These are phyloP conservation scores for Myriosclerotinia curreyana DNA, from an alignment of 2,329 filamentous ascomycete genomes.

Conservation along the genomic window DNA sequence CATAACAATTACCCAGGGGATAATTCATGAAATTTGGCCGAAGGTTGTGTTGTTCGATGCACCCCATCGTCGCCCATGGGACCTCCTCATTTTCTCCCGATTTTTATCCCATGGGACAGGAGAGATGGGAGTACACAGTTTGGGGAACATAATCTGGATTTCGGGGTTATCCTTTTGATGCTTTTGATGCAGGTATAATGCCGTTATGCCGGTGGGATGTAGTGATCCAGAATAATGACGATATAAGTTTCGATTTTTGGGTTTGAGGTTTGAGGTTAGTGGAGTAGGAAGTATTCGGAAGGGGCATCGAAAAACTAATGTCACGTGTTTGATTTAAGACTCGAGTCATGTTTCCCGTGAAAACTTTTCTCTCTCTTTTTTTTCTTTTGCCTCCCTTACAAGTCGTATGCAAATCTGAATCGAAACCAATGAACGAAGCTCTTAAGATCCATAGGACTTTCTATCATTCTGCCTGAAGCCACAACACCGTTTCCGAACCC, in stretches of 20 bases:
- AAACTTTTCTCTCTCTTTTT: not conserved
- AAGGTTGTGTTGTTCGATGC: not conserved
- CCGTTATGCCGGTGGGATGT: conserved; percentile 1
- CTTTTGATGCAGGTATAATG: not conserved
- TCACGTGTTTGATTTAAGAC: not conserved
- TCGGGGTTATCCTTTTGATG: not conserved
- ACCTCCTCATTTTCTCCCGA: conserved; percentile 18
- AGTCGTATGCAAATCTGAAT: not conserved
- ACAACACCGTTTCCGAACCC: not conserved
- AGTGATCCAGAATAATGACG: not conserved
- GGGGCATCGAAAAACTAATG: too few relatives aligned
- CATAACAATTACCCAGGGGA: not conserved
- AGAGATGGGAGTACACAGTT: conserved; percentile 10
- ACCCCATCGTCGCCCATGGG: conserved; percentile 12
- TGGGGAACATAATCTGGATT: conserved; percentile 3
- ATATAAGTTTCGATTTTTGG: too few relatives aligned
- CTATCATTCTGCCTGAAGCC: not conserved
- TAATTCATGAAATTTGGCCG: conserved; percentile 10
- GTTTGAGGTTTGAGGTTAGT: too few relatives aligned
- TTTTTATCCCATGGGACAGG: conserved; percentile 12
- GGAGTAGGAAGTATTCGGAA: conserved; percentile 5
- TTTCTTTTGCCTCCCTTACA: too few relatives aligned
- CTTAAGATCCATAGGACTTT: too few relatives aligned
- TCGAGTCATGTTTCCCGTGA: conserved; percentile 6
- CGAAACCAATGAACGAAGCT: not conserved